Conservation (phyloP, 495 filamentous ascomycete species). For the Aspergillus coremiiformis region DNA sequence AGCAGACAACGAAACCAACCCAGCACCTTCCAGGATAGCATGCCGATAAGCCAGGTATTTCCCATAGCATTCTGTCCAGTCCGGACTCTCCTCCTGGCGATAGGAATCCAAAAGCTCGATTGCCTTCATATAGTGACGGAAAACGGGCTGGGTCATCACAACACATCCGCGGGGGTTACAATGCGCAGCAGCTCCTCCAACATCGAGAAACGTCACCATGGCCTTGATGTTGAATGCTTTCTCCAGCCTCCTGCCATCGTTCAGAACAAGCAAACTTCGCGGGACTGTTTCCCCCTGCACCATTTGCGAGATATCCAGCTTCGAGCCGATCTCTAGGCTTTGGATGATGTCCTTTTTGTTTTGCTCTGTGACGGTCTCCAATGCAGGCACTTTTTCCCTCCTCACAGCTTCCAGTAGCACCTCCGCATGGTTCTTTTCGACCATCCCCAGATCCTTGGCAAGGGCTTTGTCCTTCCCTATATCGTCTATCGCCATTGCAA, state of each 20-base stretch:
- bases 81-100: constrained; percentile 1
- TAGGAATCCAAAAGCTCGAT: constrained; percentile 18
- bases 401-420: constrained; percentile 23
- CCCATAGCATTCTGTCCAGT: constrained; percentile 24
- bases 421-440: constrained; percentile 22
- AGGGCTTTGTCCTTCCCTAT: constrained; percentile 33
- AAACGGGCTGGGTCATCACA: constrained; percentile 28
- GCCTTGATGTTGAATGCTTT: constrained; percentile 26
- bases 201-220: constrained; percentile 28
- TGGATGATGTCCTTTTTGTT: constrained; percentile 22
- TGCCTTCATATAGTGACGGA: constrained; percentile 18
- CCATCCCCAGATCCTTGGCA: constrained; percentile 8
- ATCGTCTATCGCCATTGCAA: constrained; percentile 31
- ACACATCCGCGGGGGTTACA: constrained; percentile 22
- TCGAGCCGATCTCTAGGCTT: constrained; percentile 32
- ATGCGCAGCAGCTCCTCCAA: constrained; percentile 32
- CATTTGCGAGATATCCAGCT: constrained; percentile 32
- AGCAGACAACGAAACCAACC: neutral
- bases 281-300: constrained; percentile 29
- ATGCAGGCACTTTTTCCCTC: constrained; percentile 6
- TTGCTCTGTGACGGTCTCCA: neutral
- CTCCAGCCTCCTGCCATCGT: constrained; percentile 10
- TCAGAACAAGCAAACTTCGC: constrained; percentile 16
- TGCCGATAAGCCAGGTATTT: constrained; percentile 7
- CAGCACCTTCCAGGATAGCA: neutral